Conservation (phyloP, 225 moss, liverwort and hornwort species). For the Sphagnum tenellum region DNA sequence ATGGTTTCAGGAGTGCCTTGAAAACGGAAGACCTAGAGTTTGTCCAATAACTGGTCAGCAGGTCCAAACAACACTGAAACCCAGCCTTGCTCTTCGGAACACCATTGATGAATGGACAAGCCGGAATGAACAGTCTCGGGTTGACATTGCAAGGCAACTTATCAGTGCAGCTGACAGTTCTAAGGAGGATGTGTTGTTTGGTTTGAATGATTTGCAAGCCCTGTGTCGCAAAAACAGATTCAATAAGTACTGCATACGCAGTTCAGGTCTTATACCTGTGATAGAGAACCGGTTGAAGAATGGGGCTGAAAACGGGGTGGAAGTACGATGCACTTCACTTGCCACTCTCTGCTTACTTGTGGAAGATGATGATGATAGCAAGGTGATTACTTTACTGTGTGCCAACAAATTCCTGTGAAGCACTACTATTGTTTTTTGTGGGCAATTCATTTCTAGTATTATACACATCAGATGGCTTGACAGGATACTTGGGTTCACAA, state of each 20-base stretch:
- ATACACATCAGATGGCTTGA: no score
- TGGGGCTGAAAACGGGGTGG: conserved; percentile 22
- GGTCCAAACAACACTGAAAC: conserved; percentile 53
- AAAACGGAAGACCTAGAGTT: conserved; percentile 42
- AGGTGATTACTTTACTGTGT: conserved; percentile 9
- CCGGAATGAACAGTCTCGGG: conserved; percentile 66
- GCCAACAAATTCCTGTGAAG: no score
- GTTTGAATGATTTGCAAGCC: conserved; percentile 66
- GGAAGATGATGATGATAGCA: conserved; percentile 70
- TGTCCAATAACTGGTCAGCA: conserved; percentile 78
- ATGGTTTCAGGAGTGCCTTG: conserved; percentile 78
- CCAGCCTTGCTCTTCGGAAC: conserved; percentile 89
- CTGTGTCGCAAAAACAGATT: conserved; percentile 46
- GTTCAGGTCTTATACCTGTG: conserved; percentile 56
- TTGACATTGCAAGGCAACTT: conserved; percentile 51
- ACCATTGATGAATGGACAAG: conserved; percentile 97
- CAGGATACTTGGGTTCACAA: no score
- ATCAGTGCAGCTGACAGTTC: conserved; percentile 23
- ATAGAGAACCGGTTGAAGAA: conserved; percentile 60
- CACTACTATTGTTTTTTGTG: no score
- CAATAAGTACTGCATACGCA: conserved; percentile 64
- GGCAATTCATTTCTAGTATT: no score
- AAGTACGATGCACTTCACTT: conserved; percentile 61
- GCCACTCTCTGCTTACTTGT: conserved; percentile 41
- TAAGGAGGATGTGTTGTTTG: conserved; percentile 58